Evolutionary conservation across 805 yeast species (phyloP).

Genomic region (Babjeviella inositovora): DNA sequence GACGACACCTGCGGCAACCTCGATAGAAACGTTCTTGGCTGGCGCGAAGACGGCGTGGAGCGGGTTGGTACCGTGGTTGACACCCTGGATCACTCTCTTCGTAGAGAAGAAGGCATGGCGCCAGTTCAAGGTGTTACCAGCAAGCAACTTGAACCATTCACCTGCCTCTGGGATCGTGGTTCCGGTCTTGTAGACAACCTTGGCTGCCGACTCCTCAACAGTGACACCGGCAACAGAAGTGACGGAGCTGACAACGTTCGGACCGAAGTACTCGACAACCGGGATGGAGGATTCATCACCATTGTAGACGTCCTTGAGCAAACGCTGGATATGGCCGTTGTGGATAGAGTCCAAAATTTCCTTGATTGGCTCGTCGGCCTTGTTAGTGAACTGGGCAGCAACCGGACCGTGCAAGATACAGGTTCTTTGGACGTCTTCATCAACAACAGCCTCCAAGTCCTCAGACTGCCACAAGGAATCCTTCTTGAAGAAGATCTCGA

Average conservation of each 20-base stretch:
- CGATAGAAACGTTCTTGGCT: conserved; percentile 40
- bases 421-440: conserved; percentile 94
- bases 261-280: conserved; percentile 77
- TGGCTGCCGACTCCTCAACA: conserved; percentile 11
- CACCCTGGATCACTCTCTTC: conserved; percentile 71
- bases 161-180: conserved; percentile 14
- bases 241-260: conserved; percentile 16
- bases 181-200: conserved; percentile 20
- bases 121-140: conserved; percentile 75
- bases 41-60: conserved; percentile 73
- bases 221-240: conserved; percentile 16
- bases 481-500: conserved; percentile 93
- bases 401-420: conserved; percentile 98
- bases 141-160: conserved; percentile 68
- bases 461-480: conserved; percentile 99
- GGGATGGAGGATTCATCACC: conserved; percentile 68
- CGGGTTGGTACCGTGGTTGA: conserved; percentile 67
- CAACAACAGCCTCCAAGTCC: conserved; percentile 91
- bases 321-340: conserved; percentile 68
- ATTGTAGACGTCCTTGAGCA: conserved; percentile 53
- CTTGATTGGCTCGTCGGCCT: conserved; percentile 85
- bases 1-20: conserved; percentile 32
- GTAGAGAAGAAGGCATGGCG: conserved; percentile 78
- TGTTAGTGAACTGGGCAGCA: conserved; percentile 81
- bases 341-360: conserved; percentile 81